A percentile compares a stretch with the other conserved stretches of the same genome.
Evolutionary conservation across 169 alveolate species (phyloP).

Genomic region (Plasmodium inui): DNA sequence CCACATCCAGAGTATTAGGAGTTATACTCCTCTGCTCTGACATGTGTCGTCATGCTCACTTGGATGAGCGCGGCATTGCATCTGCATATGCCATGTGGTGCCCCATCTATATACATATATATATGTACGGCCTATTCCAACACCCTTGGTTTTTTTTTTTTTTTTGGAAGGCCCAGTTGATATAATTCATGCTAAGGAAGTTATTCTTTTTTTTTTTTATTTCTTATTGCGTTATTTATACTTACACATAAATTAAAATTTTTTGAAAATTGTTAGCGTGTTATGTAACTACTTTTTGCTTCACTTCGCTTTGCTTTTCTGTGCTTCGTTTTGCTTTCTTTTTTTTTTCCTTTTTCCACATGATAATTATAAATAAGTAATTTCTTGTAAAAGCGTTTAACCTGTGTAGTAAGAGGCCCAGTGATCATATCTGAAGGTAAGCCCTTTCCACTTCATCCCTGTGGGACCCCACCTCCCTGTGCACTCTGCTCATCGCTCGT

Average conservation of each 20-base stretch:
- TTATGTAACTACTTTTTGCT: neutral
- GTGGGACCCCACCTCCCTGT: neutral
- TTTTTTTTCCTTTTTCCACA: neutral
- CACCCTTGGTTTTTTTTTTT: neutral
- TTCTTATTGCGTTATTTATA: neutral
- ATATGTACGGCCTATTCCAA: neutral
- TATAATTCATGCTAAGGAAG: neutral
- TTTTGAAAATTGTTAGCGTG: neutral
- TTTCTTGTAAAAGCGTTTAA: neutral
- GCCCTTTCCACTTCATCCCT: neutral
- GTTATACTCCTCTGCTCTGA: neutral
- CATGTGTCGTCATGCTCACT: neutral
- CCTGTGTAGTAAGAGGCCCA: neutral
- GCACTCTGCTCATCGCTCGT: neutral
- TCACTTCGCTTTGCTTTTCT: neutral
- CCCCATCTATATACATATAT: neutral
- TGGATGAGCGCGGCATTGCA: neutral
- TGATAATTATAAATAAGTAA: slow-evolving; percentile 9
- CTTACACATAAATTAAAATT: neutral
- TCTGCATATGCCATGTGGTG: neutral
- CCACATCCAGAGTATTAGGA: neutral
- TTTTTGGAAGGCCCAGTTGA: neutral
- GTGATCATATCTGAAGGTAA: neutral
- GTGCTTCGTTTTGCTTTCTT: neutral
- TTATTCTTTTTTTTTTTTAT: neutral